A percentile compares a stretch with the other conserved stretches of the same genome.
Evolutionary conservation across 352 stramenopile genomes (phyloP).

Genomic region (Achlya hypogyna): DNA sequence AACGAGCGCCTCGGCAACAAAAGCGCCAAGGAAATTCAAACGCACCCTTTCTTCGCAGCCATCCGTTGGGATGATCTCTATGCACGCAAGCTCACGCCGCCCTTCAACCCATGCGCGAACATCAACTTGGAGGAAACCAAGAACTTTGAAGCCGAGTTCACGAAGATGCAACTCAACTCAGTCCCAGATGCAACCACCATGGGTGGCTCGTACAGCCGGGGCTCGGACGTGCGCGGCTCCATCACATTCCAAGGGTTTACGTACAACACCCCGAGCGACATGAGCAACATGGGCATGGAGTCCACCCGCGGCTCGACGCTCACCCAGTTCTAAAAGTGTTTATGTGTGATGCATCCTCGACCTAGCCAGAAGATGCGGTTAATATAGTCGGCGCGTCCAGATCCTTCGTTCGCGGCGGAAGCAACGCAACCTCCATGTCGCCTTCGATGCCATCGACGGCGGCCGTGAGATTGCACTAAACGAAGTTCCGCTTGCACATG

Average conservation of each 20-base stretch:
- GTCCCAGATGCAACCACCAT: slow-evolving; percentile 53
- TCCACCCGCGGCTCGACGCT: slow-evolving; percentile 12
- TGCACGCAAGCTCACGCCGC: slow-evolving; percentile 69
- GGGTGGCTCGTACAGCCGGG: slow-evolving; percentile 34
- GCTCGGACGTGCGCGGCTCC: slow-evolving; percentile 66
- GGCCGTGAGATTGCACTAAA: no score
- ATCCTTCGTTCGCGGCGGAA: no score
- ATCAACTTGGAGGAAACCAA: slow-evolving; percentile 53
- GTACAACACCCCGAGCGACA: slow-evolving; percentile 83
- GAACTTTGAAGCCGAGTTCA: slow-evolving; percentile 88
- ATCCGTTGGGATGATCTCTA: slow-evolving; percentile 80
- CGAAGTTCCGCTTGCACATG: no score
- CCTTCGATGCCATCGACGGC: no score
- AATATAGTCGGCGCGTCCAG: no score
- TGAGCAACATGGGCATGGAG: slow-evolving; percentile 47
- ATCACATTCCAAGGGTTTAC: slow-evolving; percentile 87
- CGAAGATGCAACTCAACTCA: slow-evolving; percentile 84
- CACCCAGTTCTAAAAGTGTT: slow-evolving; percentile 11
- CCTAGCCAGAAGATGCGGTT: no score
- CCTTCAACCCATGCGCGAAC: slow-evolving; percentile 79
- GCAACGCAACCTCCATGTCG: no score
- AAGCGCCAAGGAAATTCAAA: slow-evolving; percentile 75
- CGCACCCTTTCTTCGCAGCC: slow-evolving; percentile 71
- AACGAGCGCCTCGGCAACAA: slow-evolving; percentile 68
- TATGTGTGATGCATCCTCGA: no score